A percentile compares a stretch with the other conserved stretches of the same genome.
Evolutionary conservation across 331 rosid species (phyloP).

Genomic region (Cydonia oblonga): DNA sequence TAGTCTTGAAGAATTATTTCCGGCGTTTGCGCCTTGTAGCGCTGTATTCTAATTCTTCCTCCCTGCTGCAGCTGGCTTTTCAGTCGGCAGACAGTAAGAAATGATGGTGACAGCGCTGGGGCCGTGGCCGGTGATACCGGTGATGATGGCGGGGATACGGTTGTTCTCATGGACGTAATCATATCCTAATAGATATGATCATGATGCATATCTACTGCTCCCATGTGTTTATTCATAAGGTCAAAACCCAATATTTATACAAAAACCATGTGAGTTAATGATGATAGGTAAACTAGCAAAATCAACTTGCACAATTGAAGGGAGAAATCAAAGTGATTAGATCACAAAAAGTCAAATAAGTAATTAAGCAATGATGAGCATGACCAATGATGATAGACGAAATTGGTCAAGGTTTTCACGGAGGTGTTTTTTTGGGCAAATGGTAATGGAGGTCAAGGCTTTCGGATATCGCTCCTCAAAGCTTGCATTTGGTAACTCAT

Average conservation of each 20-base stretch:
- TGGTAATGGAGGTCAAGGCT: neutral
- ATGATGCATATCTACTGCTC: conserved; percentile 8
- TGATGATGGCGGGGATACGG: neutral
- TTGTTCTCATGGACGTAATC: neutral
- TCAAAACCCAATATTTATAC: too few species aligned
- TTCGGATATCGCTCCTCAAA: neutral
- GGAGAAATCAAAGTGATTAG: too few species aligned
- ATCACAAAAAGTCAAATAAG: too few species aligned
- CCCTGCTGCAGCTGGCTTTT: neutral
- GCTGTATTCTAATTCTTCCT: neutral
- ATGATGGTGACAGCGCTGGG: neutral
- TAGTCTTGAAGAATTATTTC: conserved; percentile 27
- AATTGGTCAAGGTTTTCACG: neutral
- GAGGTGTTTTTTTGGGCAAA: neutral
- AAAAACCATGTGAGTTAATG: too few species aligned
- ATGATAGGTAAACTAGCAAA: too few species aligned
- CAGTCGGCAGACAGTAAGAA: neutral
- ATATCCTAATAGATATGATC: neutral
- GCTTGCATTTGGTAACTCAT: neutral
- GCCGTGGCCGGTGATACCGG: neutral
- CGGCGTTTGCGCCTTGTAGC: neutral
- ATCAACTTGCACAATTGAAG: too few species aligned
- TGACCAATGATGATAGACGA: too few species aligned
- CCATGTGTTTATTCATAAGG: neutral
- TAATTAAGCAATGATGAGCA: too few species aligned